phyloP scores from a whole-genome alignment of 345 rosid genomes.

The Eucalyptus regnans region DNA sequence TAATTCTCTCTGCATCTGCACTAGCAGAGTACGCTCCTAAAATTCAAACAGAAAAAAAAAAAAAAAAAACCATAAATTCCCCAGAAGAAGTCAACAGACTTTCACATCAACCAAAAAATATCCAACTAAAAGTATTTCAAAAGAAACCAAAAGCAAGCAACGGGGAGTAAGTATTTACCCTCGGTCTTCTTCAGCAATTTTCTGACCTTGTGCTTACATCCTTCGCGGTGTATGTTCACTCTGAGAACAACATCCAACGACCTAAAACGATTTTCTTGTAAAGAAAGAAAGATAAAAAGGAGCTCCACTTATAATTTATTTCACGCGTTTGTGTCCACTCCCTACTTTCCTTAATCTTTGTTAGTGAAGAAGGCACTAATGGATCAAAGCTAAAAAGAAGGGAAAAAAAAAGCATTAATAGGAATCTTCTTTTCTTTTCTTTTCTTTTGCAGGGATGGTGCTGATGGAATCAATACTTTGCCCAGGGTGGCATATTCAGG shows the following conservation, averaged over 20 bases:
- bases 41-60: background rate
- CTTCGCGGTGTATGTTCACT: slow-evolving; percentile 86
- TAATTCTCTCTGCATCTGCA: slow-evolving; percentile 40
- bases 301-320: background rate
- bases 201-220: slow-evolving; percentile 65
- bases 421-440: background rate
- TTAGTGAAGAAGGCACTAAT: background rate
- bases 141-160: background rate
- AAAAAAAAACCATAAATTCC: background rate
- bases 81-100: background rate
- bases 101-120: background rate
- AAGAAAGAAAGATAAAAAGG: background rate
- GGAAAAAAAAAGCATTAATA: background rate
- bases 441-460: background rate
- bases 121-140: background rate
- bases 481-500: background rate
- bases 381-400: background rate
- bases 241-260: slow-evolving; percentile 30
- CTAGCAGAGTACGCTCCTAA: slow-evolving; percentile 54
- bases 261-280: background rate
- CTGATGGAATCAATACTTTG: background rate
- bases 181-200: slow-evolving; percentile 8
- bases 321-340: background rate
- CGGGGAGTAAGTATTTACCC: background rate
- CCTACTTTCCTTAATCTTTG: background rate